These are phyloP conservation scores for Xylaria intraflava DNA, from an alignment of 495 filamentous ascomycete species.

Conservation along the genomic window DNA sequence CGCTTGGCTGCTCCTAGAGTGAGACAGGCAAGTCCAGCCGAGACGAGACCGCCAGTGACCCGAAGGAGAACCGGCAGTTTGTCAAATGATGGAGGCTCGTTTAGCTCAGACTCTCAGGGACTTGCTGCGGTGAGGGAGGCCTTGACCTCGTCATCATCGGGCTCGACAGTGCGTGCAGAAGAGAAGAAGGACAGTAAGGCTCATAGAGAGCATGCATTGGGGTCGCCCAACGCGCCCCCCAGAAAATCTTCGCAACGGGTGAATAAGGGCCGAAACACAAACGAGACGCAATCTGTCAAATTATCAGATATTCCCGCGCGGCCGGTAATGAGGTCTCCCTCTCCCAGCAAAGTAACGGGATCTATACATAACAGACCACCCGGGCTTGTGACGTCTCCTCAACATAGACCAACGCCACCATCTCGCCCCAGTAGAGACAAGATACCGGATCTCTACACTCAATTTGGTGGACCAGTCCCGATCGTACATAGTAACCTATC, in stretches of 20 bases:
- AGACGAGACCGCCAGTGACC: conserved; percentile 62
- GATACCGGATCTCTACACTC: conserved; percentile 56
- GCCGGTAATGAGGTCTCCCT: conserved; percentile 26
- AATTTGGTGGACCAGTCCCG: conserved; percentile 53
- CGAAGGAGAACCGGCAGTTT: conserved; percentile 50
- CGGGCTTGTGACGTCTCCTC: conserved; percentile 26
- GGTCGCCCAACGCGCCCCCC: conserved; percentile 55
- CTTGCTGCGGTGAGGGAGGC: conserved; percentile 61
- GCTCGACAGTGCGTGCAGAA: conserved; percentile 48
- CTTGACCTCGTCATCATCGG: conserved; percentile 54
- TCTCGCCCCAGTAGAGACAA: conserved; percentile 75
- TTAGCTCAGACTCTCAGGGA: conserved; percentile 45
- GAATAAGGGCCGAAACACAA: conserved; percentile 32
- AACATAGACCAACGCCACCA: conserved; percentile 37
- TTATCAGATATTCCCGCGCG: conserved; percentile 22
- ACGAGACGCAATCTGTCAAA: conserved; percentile 22
- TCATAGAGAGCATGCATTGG: conserved; percentile 39
- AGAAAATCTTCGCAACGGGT: conserved; percentile 58
- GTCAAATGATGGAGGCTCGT: conserved; percentile 44
- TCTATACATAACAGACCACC: conserved; percentile 16
- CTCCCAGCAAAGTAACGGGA: conserved; percentile 21
- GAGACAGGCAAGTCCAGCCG: conserved; percentile 58
- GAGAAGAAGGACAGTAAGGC: conserved; percentile 40
- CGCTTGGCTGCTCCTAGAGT: conserved; percentile 52
- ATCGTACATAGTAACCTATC: conserved; percentile 74